phyloP scores from a whole-genome alignment of 495 filamentous ascomycete genomes.

The Xylaria acuta region DNA sequence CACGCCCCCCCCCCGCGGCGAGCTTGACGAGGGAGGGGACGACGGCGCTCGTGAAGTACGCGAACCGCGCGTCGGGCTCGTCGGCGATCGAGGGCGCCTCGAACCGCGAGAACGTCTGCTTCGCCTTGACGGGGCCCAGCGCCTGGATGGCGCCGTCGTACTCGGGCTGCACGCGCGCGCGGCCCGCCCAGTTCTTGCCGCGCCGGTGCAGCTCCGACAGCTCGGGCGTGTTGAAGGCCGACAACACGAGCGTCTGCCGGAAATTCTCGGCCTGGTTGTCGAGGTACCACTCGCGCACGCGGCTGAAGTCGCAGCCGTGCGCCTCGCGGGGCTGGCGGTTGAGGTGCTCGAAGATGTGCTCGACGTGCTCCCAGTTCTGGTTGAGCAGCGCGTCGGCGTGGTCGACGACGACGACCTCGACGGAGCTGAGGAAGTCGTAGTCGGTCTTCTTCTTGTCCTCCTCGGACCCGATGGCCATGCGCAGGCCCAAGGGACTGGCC shows the following conservation, averaged over 20 bases:
- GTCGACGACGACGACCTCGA: constrained; percentile 89
- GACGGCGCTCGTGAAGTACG: constrained; percentile 82
- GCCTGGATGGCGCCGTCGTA: constrained; percentile 73
- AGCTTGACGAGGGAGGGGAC: constrained; percentile 73
- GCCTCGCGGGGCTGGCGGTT: constrained; percentile 89
- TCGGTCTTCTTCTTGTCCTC: constrained; percentile 77
- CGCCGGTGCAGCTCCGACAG: constrained; percentile 78
- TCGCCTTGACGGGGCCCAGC: constrained; percentile 66
- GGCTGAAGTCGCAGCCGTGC: constrained; percentile 92
- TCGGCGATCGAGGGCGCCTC: constrained; percentile 67
- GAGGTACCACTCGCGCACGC: constrained; percentile 90
- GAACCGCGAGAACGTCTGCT: constrained; percentile 92
- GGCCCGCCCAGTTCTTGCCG: constrained; percentile 81
- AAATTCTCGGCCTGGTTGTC: constrained; percentile 80
- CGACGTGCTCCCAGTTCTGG: constrained; percentile 98
- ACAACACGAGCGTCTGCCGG: constrained; percentile 81
- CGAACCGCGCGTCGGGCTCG: constrained; percentile 91
- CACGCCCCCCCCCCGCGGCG: constrained; percentile 35
- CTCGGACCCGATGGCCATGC: constrained; percentile 84
- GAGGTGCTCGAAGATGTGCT: constrained; percentile 87
- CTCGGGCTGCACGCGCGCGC: constrained; percentile 68
- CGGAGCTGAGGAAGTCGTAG: constrained; percentile 88
- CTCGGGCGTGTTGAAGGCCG: constrained; percentile 86
- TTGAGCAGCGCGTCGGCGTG: constrained; percentile 92
- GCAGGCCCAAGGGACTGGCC: constrained; percentile 84